Evolutionary conservation across 2,329 filamentous ascomycete species (phyloP).

Genomic region (Aaosphaeria arxii): DNA sequence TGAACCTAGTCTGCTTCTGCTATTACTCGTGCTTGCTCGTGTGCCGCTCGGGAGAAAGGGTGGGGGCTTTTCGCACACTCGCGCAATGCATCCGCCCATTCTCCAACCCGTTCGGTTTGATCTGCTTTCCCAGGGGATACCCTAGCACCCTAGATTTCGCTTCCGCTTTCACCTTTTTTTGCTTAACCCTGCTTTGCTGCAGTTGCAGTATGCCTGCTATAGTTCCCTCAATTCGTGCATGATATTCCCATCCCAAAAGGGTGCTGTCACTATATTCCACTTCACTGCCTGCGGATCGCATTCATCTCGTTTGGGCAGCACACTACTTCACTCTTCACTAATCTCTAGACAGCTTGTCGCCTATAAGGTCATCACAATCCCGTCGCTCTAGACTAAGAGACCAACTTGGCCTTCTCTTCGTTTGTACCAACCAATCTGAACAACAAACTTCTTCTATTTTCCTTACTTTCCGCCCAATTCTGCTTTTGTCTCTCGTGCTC

Average conservation of each 20-base stretch:
- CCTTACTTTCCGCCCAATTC: neutral
- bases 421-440: no score
- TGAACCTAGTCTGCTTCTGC: no score
- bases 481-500: conserved; percentile 1
- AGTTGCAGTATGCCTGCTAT: neutral
- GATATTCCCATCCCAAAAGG: neutral
- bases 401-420: no score
- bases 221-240: neutral
- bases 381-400: no score
- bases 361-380: no score
- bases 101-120: conserved; percentile 16
- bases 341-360: no score
- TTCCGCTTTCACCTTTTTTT: conserved; percentile 4
- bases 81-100: conserved; percentile 9
- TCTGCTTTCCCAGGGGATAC: conserved; percentile 12
- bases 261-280: no score
- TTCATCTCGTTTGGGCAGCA: no score
- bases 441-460: neutral
- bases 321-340: no score
- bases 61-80: conserved; percentile 4
- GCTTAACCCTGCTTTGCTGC: no score
- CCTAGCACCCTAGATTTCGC: conserved; percentile 8
- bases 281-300: no score
- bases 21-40: no score
- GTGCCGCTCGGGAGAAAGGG: neutral